A percentile compares a stretch with the other conserved stretches of the same genome.
Evolutionary conservation across 2,329 filamentous ascomycete genomes (phyloP).

Genomic region (Metarhizium humberi): DNA sequence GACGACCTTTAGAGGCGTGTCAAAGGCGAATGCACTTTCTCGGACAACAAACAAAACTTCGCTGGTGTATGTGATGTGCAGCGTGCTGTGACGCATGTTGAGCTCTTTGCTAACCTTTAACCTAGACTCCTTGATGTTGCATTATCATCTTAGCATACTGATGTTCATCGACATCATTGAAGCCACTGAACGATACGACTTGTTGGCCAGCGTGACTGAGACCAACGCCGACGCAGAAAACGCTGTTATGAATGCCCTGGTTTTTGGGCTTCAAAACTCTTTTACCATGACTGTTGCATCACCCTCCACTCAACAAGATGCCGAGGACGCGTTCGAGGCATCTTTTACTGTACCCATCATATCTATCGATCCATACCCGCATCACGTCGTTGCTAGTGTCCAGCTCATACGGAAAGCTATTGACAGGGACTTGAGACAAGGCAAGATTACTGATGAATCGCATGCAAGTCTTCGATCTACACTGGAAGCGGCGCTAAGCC

Average conservation of each 20-base stretch:
- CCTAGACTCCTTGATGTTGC: constrained; percentile 22
- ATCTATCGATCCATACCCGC: constrained; percentile 22
- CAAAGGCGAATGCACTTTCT: constrained; percentile 22
- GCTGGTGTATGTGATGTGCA: constrained; percentile 18
- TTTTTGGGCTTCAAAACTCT: constrained; percentile 20
- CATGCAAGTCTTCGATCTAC: constrained; percentile 16
- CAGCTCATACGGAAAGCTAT: constrained; percentile 20
- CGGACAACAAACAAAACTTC: constrained; percentile 19
- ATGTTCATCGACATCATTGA: constrained; percentile 21
- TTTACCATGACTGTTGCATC: constrained; percentile 10
- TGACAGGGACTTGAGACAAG: constrained; percentile 16
- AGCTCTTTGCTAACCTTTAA: neutral
- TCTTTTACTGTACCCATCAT: constrained; percentile 17
- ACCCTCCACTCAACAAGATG: neutral
- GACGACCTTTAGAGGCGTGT: constrained; percentile 19
- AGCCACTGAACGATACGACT: constrained; percentile 17
- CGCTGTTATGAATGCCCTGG: constrained; percentile 21
- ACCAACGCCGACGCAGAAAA: constrained; percentile 18
- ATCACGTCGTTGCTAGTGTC: constrained; percentile 21
- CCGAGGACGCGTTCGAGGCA: neutral
- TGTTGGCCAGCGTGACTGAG: constrained; percentile 15
- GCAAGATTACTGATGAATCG: constrained; percentile 17
- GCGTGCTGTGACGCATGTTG: neutral
- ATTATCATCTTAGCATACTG: constrained; percentile 23
- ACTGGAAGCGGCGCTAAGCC: constrained; percentile 15